These are phyloP conservation scores for Salvia sclarea DNA, from an alignment of 305 asterid species.

Conservation along the genomic window DNA sequence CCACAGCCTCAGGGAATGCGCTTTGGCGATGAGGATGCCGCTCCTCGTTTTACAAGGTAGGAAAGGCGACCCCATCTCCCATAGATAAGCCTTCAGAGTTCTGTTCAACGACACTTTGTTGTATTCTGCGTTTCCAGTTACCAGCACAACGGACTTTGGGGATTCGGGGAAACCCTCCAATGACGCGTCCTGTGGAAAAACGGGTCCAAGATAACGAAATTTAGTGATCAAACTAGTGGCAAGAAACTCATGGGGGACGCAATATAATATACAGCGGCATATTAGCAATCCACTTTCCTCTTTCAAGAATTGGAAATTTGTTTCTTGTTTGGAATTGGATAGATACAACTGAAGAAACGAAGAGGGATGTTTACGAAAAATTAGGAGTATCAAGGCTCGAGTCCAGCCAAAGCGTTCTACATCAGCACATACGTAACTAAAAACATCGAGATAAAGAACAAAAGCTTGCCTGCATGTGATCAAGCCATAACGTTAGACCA, in stretches of 20 bases:
- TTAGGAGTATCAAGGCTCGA: constrained; percentile 21
- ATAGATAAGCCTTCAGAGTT: constrained; percentile 80
- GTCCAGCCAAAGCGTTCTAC: constrained; percentile 2
- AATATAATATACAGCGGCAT: neutral
- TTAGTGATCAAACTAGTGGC: neutral
- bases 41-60: constrained; percentile 76
- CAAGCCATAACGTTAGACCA: constrained; percentile 94
- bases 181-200: constrained; percentile 79
- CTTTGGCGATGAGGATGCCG: constrained; percentile 84
- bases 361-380: constrained; percentile 5
- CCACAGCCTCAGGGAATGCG: constrained; percentile 89
- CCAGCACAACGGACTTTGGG: constrained; percentile 84
- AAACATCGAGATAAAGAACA: constrained; percentile 4
- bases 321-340: neutral
- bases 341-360: constrained; percentile 10
- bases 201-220: neutral
- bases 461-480: constrained; percentile 85
- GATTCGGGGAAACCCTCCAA: constrained; percentile 90
- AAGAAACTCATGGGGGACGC: neutral
- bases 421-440: constrained; percentile 8
- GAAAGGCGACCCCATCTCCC: constrained; percentile 99
- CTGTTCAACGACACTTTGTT: constrained; percentile 73
- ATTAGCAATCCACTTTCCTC: neutral
- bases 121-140: constrained; percentile 84
- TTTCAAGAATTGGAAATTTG: neutral